Conservation (phyloP, 768 basidiomycete species). For the Lyophyllum decastes region DNA sequence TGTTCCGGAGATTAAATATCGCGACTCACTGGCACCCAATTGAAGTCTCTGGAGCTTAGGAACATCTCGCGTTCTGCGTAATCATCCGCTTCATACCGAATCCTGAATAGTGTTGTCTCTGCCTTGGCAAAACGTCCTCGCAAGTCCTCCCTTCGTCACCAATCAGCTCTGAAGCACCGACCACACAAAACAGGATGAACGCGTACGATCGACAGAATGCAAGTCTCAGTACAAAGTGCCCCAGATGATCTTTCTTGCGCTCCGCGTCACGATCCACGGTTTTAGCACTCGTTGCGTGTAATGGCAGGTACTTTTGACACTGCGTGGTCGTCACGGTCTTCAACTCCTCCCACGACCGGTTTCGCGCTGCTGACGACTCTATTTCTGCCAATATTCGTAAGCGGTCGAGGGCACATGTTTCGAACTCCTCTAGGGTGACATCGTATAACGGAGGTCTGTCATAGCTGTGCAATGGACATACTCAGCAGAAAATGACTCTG, state of each 20-base stretch:
- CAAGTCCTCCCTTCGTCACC: slow-evolving; percentile 74
- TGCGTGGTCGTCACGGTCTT: slow-evolving; percentile 61
- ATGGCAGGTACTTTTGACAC: slow-evolving; percentile 74
- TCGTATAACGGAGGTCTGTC: slow-evolving; percentile 83
- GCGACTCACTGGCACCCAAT: slow-evolving; percentile 58
- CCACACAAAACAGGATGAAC: background rate
- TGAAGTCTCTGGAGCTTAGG: slow-evolving; percentile 62
- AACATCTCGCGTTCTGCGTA: slow-evolving; percentile 63
- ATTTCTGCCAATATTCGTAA: slow-evolving; percentile 89
- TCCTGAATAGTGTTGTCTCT: slow-evolving; percentile 80
- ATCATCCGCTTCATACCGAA: slow-evolving; percentile 74
- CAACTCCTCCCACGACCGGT: slow-evolving; percentile 79
- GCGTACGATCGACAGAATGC: slow-evolving; percentile 97
- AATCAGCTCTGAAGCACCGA: background rate
- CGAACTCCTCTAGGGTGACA: slow-evolving; percentile 94
- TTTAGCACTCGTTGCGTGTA: slow-evolving; percentile 59
- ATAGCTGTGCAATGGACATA: slow-evolving; percentile 55
- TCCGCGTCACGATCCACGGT: slow-evolving; percentile 55
- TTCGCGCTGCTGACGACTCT: slow-evolving; percentile 84
- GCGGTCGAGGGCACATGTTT: slow-evolving; percentile 85
- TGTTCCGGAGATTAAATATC: background rate
- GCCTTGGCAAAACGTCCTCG: slow-evolving; percentile 87
- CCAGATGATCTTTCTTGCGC: slow-evolving; percentile 80
- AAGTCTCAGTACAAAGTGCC: slow-evolving; percentile 91
- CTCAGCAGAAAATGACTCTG: slow-evolving; percentile 7